Conservation (phyloP, 306 rosid genomes). For the Carpinus fangiana region DNA sequence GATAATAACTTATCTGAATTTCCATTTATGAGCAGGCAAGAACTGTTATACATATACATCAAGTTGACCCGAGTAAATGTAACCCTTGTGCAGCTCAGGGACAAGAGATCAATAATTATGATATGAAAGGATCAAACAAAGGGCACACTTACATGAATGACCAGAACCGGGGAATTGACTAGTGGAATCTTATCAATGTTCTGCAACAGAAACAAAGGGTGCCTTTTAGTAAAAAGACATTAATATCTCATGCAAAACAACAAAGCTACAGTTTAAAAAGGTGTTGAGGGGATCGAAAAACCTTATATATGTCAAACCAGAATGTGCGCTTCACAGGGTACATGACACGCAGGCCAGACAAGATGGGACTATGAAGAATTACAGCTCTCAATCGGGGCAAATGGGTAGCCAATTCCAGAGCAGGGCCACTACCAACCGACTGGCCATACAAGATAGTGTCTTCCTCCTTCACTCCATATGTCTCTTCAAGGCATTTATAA, state of each 20-base stretch:
- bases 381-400: slow-evolving; percentile 58
- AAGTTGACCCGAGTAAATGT: background rate
- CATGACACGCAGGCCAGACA: slow-evolving; percentile 72
- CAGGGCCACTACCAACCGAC: slow-evolving; percentile 73
- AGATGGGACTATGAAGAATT: slow-evolving; percentile 60
- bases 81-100: background rate
- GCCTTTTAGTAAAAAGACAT: background rate
- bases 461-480: slow-evolving; percentile 63
- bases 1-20: background rate
- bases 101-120: background rate
- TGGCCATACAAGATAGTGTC: slow-evolving; percentile 59
- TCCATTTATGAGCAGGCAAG: background rate
- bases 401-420: slow-evolving; percentile 52
- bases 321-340: slow-evolving; percentile 59
- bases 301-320: slow-evolving; percentile 81
- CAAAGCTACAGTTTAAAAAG: background rate
- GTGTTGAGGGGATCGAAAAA: slow-evolving; percentile 7
- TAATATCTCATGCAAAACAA: background rate
- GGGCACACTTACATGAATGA: slow-evolving; percentile 58
- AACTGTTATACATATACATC: background rate
- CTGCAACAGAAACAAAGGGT: slow-evolving; percentile 35
- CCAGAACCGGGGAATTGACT: slow-evolving; percentile 56
- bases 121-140: background rate
- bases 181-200: slow-evolving; percentile 64
- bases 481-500: slow-evolving; percentile 54